These are phyloP conservation scores for Plectranthus barbatus DNA, from an alignment of 257 asterid genomes.

Conservation along the genomic window DNA sequence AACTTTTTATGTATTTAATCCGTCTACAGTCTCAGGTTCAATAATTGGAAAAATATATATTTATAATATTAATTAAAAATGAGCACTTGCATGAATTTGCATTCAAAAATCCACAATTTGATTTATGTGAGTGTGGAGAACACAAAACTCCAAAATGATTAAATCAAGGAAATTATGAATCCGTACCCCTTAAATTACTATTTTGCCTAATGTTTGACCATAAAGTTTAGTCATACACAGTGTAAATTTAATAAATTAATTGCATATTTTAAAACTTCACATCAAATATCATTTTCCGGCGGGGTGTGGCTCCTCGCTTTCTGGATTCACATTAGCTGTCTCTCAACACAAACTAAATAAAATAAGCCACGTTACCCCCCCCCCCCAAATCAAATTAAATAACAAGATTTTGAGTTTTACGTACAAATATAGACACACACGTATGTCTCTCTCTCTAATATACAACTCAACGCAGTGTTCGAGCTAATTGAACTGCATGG, in stretches of 20 bases:
- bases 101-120: too few relatives aligned
- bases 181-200: neutral
- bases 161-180: neutral
- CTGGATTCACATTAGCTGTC: conserved; percentile 47
- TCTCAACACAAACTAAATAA: conserved; percentile 1
- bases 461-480: too few relatives aligned
- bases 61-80: too few relatives aligned
- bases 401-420: too few relatives aligned
- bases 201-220: conserved; percentile 6
- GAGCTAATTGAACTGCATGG: conserved; percentile 32
- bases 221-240: neutral
- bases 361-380: conserved; percentile 28
- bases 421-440: too few relatives aligned
- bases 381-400: too few relatives aligned
- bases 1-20: too few relatives aligned
- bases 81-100: too few relatives aligned
- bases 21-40: too few relatives aligned
- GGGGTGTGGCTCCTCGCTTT: conserved; percentile 12
- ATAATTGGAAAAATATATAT: too few relatives aligned
- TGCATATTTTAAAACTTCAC: neutral
- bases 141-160: neutral
- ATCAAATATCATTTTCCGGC: conserved; percentile 22
- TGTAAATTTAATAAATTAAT: neutral
- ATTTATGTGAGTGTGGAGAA: too few relatives aligned
- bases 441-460: too few relatives aligned